Base-by-base conservation (phyloP, 371 early-diverging fungal species). In the Chytridium lagenaria region DNA sequence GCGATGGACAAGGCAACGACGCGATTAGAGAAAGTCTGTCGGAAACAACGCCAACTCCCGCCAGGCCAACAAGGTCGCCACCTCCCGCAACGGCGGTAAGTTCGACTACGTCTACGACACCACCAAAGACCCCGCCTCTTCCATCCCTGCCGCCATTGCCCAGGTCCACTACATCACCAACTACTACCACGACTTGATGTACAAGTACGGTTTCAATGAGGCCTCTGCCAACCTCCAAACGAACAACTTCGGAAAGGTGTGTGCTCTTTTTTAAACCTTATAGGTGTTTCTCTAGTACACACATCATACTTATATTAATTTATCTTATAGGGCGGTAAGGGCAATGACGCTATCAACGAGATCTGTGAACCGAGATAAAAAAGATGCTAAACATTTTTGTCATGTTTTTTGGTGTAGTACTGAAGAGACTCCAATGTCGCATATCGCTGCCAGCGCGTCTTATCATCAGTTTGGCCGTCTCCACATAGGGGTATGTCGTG, bases 341-440 rank as follows among this genome's bases (percentile, higher is more conserved):
- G 80, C 30, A 83, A 85, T 63, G 97, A 97, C 80, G 89, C 92
- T 1, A 94, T 96, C 3, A 88, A 93, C 70, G 77, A 71, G 49
- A 74, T n/a, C n/a, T n/a, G n/a, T n/a, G n/a, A n/a, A n/a, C n/a
- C n/a, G n/a, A n/a, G n/a, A n/a, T n/a, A n/a, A n/a, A n/a, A n/a
- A n/a, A n/a, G n/a, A n/a, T n/a, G n/a, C n/a, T n/a, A n/a, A n/a
- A n/a, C n/a, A n/a, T n/a, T n/a, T n/a, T n/a, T n/a, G n/a, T n/a
- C n/a, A n/a, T n/a, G n/a, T n/a, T n/a, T n/a, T n/a, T n/a, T n/a
- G n/a, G n/a, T n/a, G n/a, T n/a, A n/a, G n/a, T n/a, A n/a, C n/a
- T n/a, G n/a, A n/a, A n/a, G n/a, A n/a, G n/a, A n/a, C n/a, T n/a
- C n/a, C n/a, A n/a, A n/a, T n/a, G n/a, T n/a, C n/a, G n/a, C n/a